These are phyloP conservation scores for Linnemannia zychae DNA, from an alignment of 192 early-diverging fungal genomes.

Conservation along the genomic window DNA sequence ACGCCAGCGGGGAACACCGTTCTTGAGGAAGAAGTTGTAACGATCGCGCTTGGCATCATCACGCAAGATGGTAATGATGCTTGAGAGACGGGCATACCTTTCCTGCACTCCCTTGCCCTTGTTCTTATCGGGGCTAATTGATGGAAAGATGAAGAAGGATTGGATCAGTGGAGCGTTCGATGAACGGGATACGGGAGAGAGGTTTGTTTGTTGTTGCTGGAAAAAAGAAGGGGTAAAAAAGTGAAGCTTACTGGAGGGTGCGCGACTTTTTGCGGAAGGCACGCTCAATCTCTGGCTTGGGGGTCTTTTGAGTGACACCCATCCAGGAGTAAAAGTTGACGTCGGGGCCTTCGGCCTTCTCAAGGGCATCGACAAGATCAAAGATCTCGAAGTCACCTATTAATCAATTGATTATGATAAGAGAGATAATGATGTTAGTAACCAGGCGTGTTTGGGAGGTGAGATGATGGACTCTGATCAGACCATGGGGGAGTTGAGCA, in stretches of 20 bases:
- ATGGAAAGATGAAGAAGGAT: background rate
- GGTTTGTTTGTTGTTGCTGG: background rate
- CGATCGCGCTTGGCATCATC: constrained; percentile 72
- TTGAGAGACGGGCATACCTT: constrained; percentile 73
- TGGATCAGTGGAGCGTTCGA: background rate
- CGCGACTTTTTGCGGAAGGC: constrained; percentile 79
- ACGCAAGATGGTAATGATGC: constrained; percentile 77
- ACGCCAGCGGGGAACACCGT: constrained; percentile 85
- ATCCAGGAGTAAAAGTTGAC: constrained; percentile 79
- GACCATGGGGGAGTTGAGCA: background rate
- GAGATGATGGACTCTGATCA: constrained; percentile 21
- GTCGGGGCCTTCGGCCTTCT: constrained; percentile 67
- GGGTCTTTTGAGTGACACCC: constrained; percentile 64
- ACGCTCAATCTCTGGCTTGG: constrained; percentile 69
- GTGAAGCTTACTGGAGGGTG: constrained; percentile 70
- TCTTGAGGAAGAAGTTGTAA: constrained; percentile 86
- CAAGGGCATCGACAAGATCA: constrained; percentile 83
- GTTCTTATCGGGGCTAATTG: constrained; percentile 79
- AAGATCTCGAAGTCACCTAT: constrained; percentile 86
- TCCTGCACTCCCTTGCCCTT: constrained; percentile 64
- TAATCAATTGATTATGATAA: background rate
- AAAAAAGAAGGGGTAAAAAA: background rate
- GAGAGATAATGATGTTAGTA: background rate
- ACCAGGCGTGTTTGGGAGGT: background rate
- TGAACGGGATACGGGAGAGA: background rate